Evolutionary conservation across 2,329 filamentous ascomycete genomes (phyloP).

Genomic region (Aspergillus spinulosporus): DNA sequence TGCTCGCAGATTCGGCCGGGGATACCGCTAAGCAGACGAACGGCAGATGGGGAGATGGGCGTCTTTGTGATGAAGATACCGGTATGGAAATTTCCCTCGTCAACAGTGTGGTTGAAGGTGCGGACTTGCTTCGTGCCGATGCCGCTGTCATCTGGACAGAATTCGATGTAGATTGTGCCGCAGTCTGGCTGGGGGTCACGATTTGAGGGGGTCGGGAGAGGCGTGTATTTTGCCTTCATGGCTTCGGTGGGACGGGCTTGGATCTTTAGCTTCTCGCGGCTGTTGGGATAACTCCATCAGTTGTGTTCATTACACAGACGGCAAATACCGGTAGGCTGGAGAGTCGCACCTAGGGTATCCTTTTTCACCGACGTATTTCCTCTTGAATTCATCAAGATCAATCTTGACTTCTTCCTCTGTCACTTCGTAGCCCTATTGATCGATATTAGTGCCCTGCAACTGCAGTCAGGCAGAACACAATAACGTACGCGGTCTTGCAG

Average conservation of each 20-base stretch:
- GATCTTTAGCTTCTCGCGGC: conserved; percentile 81
- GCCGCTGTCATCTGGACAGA: conserved; percentile 69
- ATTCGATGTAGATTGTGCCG: conserved; percentile 91
- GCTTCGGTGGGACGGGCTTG: conserved; percentile 78
- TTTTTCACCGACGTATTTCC: conserved; percentile 68
- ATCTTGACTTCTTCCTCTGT: conserved; percentile 86
- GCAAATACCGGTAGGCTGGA: too few species aligned
- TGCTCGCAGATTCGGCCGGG: conserved; percentile 83
- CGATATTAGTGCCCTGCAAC: conserved; percentile 11
- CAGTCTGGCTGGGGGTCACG: conserved; percentile 72
- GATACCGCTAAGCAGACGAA: conserved; percentile 79
- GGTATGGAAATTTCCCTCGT: conserved; percentile 77
- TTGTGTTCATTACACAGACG: neutral
- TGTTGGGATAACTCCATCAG: conserved; percentile 40
- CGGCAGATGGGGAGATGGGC: conserved; percentile 78
- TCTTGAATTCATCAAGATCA: conserved; percentile 74
- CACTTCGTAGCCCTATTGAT: conserved; percentile 83
- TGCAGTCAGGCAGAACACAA: neutral
- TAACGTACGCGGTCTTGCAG: conserved; percentile 76
- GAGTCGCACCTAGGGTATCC: conserved; percentile 71
- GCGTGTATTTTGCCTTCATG: conserved; percentile 84
- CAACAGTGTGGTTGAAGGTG: conserved; percentile 79
- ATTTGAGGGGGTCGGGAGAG: conserved; percentile 66
- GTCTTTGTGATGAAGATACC: conserved; percentile 87
- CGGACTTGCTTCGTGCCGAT: conserved; percentile 93